Evolutionary conservation across 163 green algal species (phyloP), one percentile per base, ranked within the genome.

Genomic region (Trebouxia gelatinosa): DNA sequence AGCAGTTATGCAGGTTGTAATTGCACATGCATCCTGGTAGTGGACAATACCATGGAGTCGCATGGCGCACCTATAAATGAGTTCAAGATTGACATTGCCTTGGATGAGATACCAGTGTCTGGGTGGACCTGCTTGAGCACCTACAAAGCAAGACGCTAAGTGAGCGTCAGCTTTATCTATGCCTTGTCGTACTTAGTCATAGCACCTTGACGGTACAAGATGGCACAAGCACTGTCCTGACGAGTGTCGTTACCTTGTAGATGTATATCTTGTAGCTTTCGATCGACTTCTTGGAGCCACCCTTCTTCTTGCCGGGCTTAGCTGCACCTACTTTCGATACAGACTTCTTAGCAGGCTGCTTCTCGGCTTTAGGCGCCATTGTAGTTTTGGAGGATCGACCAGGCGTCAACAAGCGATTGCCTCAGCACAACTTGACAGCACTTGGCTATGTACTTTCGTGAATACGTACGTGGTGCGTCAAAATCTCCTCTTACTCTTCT

Each of bases 11-110:
- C n/a, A n/a, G n/a, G n/a, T n/a, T n/a, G n/a, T n/a, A n/a, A n/a
- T n/a, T n/a, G n/a, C n/a, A n/a, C n/a, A n/a, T n/a, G n/a, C n/a
- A n/a, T n/a, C n/a, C n/a, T n/a, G n/a, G n/a, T n/a, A n/a, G n/a
- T n/a, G n/a, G n/a, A n/a, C n/a, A n/a, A n/a, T n/a, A n/a, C n/a
- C n/a, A n/a, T n/a, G n/a, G n/a, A n/a, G n/a, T n/a, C 13, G 40
- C 21, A 51, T 23, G 37, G 19, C 64, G 96, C 91, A 83, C 93
- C 93, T 83, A 94, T 93, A 86, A 96, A 94, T 6, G 87, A 92
- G 82, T 94, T 85, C 29, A 88, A 70, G 75, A 89, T 89, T 1
- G 50, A 67, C 80, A 87, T 87, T 29, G 76, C 83, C 70, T 80
- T 84, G 19, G 74, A 81, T 28, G 71, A 80, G 48, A 83, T 83